A percentile compares a stretch with the other conserved stretches of the same genome.
These are phyloP conservation scores for Agrocybe praecox DNA, from an alignment of 768 basidiomycete genomes.

Conservation along the genomic window DNA sequence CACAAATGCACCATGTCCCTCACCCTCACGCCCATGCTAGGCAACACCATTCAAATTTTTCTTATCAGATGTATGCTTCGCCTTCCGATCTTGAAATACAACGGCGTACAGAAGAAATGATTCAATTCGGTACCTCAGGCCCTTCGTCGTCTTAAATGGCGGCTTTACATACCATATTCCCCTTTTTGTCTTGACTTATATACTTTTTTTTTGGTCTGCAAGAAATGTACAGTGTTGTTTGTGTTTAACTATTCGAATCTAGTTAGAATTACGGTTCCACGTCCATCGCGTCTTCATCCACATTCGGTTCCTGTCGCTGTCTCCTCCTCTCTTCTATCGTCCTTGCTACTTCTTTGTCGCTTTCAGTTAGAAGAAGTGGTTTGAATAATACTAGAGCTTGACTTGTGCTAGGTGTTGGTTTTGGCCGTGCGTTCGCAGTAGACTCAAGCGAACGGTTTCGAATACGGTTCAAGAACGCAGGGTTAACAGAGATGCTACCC, in stretches of 20 bases:
- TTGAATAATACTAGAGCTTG: slow-evolving; percentile 61
- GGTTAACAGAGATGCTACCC: slow-evolving; percentile 39
- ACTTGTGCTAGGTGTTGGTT: slow-evolving; percentile 16
- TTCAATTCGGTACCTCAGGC: slow-evolving; percentile 45
- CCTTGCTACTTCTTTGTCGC: slow-evolving; percentile 19
- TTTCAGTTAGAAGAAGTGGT: slow-evolving; percentile 32
- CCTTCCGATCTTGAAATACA: slow-evolving; percentile 42
- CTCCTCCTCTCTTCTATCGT: slow-evolving; percentile 11
- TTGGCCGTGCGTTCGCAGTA: slow-evolving; percentile 19
- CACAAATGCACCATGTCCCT: slow-evolving; percentile 83
- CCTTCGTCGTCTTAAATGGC: slow-evolving; percentile 22
- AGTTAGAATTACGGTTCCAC: slow-evolving; percentile 36
- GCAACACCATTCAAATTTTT: slow-evolving; percentile 58
- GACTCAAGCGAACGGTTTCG: slow-evolving; percentile 28
- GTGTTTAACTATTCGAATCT: slow-evolving; percentile 15
- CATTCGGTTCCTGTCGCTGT: slow-evolving; percentile 1
- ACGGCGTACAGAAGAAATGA: slow-evolving; percentile 46
- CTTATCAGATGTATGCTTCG: slow-evolving; percentile 36
- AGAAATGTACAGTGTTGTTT: slow-evolving; percentile 17
- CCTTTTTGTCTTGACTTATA: slow-evolving; percentile 14
- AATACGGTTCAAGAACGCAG: slow-evolving; percentile 48
- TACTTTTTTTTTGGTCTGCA: slow-evolving; percentile 20
- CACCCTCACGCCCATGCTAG: slow-evolving; percentile 80
- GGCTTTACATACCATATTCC: not conserved
- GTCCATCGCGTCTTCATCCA: slow-evolving; percentile 55